Percentiles rank a stretch among this genome's conserved stretches.
phyloP scores from a whole-genome alignment of 805 yeast species.

The Saturnispora halmiae region DNA sequence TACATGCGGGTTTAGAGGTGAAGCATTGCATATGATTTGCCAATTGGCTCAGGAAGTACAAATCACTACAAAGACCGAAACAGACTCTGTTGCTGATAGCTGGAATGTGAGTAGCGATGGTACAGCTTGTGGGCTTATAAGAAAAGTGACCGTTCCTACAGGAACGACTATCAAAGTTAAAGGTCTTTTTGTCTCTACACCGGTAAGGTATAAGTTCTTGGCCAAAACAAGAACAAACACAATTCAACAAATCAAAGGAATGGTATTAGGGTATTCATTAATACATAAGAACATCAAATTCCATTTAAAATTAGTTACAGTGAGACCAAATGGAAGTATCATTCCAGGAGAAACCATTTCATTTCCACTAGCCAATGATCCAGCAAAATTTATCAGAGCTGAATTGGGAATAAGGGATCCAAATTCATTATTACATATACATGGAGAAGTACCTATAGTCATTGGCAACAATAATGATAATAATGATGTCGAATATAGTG shows the following conservation, averaged over 20 bases:
- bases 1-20: slow-evolving; percentile 43
- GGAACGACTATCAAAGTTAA: slow-evolving; percentile 32
- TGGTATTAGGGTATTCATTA: slow-evolving; percentile 28
- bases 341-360: slow-evolving; percentile 11
- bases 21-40: slow-evolving; percentile 35
- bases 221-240: slow-evolving; percentile 21
- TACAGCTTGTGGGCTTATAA: slow-evolving; percentile 13
- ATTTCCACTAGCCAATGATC: slow-evolving; percentile 11
- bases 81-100: slow-evolving; percentile 27
- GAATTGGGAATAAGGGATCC: slow-evolving; percentile 16
- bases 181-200: slow-evolving; percentile 27
- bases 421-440: slow-evolving; percentile 17
- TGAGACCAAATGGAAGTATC: slow-evolving; percentile 14
- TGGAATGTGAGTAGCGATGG: slow-evolving; percentile 32
- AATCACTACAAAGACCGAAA: slow-evolving; percentile 25
- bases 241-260: slow-evolving; percentile 19
- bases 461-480: no score
- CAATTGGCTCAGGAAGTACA: slow-evolving; percentile 25
- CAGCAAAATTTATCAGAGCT: slow-evolving; percentile 12
- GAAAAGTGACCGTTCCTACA: slow-evolving; percentile 21
- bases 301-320: slow-evolving; percentile 19
- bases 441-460: no score
- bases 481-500: neutral
- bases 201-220: slow-evolving; percentile 29
- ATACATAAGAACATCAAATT: slow-evolving; percentile 27